Conservation (phyloP, 2,329 filamentous ascomycete genomes). For the Dothidotthia symphoricarpi region DNA sequence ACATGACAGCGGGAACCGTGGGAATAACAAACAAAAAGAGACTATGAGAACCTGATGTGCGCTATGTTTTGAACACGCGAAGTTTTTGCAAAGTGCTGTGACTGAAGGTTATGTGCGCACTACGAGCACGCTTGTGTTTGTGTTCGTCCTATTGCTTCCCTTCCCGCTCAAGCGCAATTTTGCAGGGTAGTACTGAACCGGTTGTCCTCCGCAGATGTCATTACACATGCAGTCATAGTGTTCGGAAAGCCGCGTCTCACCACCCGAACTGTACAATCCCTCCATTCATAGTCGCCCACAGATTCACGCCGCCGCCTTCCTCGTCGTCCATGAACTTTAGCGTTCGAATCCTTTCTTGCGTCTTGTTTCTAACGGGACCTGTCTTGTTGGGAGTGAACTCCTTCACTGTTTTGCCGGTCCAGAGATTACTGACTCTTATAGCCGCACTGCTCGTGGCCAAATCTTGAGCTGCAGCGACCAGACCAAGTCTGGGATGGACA, state of each 20-base stretch:
- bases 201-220: no score
- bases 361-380: neutral
- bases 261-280: conserved; percentile 20
- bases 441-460: conserved; percentile 7
- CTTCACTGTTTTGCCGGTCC: conserved; percentile 30
- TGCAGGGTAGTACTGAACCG: no score
- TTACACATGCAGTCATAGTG: neutral
- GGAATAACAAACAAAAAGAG: no score
- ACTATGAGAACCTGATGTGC: no score
- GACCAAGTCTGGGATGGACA: conserved; percentile 27
- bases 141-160: no score
- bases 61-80: no score
- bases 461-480: conserved; percentile 37
- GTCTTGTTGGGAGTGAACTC: conserved; percentile 13
- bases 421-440: conserved; percentile 34
- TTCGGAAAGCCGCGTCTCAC: conserved; percentile 2
- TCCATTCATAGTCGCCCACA: conserved; percentile 27
- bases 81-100: no score
- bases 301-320: conserved; percentile 10
- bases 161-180: no score
- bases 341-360: conserved; percentile 14
- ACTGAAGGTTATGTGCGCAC: no score
- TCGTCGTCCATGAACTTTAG: conserved; percentile 32
- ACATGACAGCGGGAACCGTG: no score
- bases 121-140: no score